These are phyloP conservation scores for Botrytis pseudocinerea DNA, from an alignment of 2,329 filamentous ascomycete genomes.

Conservation along the genomic window DNA sequence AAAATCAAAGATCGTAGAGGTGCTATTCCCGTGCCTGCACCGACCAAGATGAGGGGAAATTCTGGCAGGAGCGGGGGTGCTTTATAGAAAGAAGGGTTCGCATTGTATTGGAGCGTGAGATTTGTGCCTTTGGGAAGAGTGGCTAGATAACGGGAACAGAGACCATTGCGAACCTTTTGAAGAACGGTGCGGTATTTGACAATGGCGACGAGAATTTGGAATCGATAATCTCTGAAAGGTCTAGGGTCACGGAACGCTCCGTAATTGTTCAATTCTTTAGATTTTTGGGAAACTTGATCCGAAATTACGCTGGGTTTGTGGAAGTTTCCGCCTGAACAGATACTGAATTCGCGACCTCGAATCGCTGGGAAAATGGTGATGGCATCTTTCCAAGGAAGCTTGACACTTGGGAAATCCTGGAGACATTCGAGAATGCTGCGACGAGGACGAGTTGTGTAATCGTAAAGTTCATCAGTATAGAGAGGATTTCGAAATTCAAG, in stretches of 20 bases:
- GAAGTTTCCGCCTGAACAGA: constrained; percentile 68
- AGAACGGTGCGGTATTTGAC: constrained; percentile 91
- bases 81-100: constrained; percentile 55
- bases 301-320: constrained; percentile 22
- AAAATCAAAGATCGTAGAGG: constrained; percentile 81
- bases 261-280: not conserved
- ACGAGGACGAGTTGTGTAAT: constrained; percentile 89
- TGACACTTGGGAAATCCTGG: constrained; percentile 83
- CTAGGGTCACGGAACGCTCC: constrained; percentile 11
- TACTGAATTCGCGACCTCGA: constrained; percentile 90
- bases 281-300: not conserved
- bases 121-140: constrained; percentile 55
- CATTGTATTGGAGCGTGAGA: constrained; percentile 45
- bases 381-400: constrained; percentile 73
- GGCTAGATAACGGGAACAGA: constrained; percentile 86
- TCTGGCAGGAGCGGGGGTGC: constrained; percentile 50
- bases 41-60: constrained; percentile 69
- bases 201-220: constrained; percentile 80
- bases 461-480: constrained; percentile 87
- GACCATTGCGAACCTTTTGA: constrained; percentile 77
- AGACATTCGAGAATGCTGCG: constrained; percentile 91
- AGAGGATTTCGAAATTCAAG: constrained; percentile 78
- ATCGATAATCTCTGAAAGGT: constrained; percentile 42
- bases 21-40: constrained; percentile 83
- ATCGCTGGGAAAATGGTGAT: constrained; percentile 77